phyloP scores from a whole-genome alignment of 495 filamentous ascomycete species.

The Aspergillus baeticus region DNA sequence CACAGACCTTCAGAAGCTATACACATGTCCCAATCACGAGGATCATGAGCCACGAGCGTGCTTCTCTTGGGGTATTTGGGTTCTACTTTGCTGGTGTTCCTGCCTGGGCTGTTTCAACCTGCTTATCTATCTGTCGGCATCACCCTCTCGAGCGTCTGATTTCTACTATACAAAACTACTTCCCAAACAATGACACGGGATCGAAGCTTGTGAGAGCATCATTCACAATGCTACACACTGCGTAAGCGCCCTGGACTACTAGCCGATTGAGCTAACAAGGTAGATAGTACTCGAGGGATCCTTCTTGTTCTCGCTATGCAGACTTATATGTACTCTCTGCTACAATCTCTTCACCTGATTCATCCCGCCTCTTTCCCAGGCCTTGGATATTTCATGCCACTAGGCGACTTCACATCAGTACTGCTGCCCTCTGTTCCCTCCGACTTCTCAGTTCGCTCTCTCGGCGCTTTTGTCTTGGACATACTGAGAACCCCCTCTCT shows the following conservation, averaged over 20 bases:
- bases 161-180: slow-evolving; percentile 25
- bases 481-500: slow-evolving; percentile 35
- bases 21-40: slow-evolving; percentile 36
- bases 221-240: slow-evolving; percentile 32
- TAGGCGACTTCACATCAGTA: slow-evolving; percentile 34
- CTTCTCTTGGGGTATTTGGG: slow-evolving; percentile 28
- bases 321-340: slow-evolving; percentile 47
- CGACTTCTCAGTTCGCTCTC: slow-evolving; percentile 29
- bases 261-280: slow-evolving; percentile 11
- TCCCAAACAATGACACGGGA: slow-evolving; percentile 23
- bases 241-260: slow-evolving; percentile 24
- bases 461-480: slow-evolving; percentile 24
- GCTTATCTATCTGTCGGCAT: slow-evolving; percentile 40
- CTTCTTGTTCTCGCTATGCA: slow-evolving; percentile 43
- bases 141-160: slow-evolving; percentile 40
- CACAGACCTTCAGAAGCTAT: slow-evolving; percentile 47
- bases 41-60: slow-evolving; percentile 39
- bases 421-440: slow-evolving; percentile 32
- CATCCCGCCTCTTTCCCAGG: slow-evolving; percentile 33
- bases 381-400: slow-evolving; percentile 33
- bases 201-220: slow-evolving; percentile 29
- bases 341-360: slow-evolving; percentile 48
- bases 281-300: slow-evolving; percentile 32
- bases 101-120: slow-evolving; percentile 41
- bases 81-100: slow-evolving; percentile 49